Base-by-base conservation (phyloP, 2,329 filamentous ascomycete species). In the Penicillium sclerotigenum region DNA sequence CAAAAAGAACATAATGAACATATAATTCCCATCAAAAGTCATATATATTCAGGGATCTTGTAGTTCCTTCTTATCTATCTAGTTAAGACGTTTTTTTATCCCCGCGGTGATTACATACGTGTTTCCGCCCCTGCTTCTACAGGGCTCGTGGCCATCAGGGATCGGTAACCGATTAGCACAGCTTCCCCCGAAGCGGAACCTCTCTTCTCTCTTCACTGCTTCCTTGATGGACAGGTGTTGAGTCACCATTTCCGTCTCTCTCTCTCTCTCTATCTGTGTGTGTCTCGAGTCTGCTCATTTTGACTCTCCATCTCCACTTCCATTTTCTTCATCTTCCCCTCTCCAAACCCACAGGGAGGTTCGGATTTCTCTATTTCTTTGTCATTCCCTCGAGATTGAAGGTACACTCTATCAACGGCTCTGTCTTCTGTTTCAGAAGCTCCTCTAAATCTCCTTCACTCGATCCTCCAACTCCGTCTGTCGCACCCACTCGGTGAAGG, bases 341-440 rank as follows among this genome's bases (percentile, higher is more conserved):
- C 55, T 43, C 49, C 50, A 46, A 56, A 55, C 52, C 53, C 57
- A 55, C 52, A 56, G 59, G 52, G 56, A 59, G 56, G 49, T 42
- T 57, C 49, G 36, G 59, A 55, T 54, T 57, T 57, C 60, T 61
- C 54, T 57, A 50, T 56, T 64, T 67, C 62, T 57, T 62, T 59
- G 68, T 72, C 68, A 64, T 60, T 71, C 69, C 58, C 68, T 71
- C 60, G 57, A 60, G 65, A 60, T 61, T 65, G 64, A 71, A 68
- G 67, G 71, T 73, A 68, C 55, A 68, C 57, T 42, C 43, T 34
- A 33, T 59, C 18, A 42, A 52, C 20, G 40, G n/a, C 24, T 18
- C 47, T 33, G 11, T 28, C 16, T 45, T 29, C 40, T 42, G 8
- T 29, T 37, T 47, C 45, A 28, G 14, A 11, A 47, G 43, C 40